Percentiles rank a stretch among this genome's conserved stretches.
Conservation (phyloP, 768 basidiomycete genomes). For the Mrakia frigida region DNA sequence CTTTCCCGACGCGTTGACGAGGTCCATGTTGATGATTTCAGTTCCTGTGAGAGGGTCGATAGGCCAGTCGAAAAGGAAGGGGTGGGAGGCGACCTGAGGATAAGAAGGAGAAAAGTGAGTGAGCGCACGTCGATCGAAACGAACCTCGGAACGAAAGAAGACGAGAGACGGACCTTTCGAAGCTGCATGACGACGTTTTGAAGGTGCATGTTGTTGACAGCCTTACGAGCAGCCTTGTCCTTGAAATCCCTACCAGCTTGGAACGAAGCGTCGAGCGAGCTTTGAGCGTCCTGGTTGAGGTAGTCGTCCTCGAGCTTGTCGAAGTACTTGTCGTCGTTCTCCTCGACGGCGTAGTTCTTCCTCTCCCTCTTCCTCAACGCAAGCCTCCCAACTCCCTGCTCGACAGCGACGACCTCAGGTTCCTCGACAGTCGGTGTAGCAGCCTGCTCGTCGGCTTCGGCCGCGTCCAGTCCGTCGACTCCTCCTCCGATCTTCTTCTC, state of each 20-base stretch:
- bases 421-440: conserved; percentile 29
- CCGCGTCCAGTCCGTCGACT: neutral
- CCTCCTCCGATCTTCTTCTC: conserved; percentile 49
- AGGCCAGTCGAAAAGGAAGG: conserved; percentile 84
- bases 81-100: conserved; percentile 57
- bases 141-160: neutral
- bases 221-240: conserved; percentile 57
- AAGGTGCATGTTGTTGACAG: conserved; percentile 85
- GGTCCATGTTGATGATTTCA: conserved; percentile 65
- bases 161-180: conserved; percentile 64
- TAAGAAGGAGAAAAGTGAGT: neutral
- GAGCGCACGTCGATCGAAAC: too few species aligned
- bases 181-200: conserved; percentile 97
- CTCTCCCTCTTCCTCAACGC: conserved; percentile 19
- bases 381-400: conserved; percentile 41
- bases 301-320: conserved; percentile 40
- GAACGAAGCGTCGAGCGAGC: conserved; percentile 39
- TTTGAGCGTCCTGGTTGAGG: neutral
- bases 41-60: conserved; percentile 58
- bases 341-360: conserved; percentile 41
- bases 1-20: conserved; percentile 85
- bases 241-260: conserved; percentile 58
- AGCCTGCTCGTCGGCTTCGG: conserved; percentile 13
- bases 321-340: conserved; percentile 43
- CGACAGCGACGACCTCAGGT: neutral